A percentile compares a stretch with the other conserved stretches of the same genome.
Conservation (phyloP, 306 rosid species). For the Cicer bijugum region DNA sequence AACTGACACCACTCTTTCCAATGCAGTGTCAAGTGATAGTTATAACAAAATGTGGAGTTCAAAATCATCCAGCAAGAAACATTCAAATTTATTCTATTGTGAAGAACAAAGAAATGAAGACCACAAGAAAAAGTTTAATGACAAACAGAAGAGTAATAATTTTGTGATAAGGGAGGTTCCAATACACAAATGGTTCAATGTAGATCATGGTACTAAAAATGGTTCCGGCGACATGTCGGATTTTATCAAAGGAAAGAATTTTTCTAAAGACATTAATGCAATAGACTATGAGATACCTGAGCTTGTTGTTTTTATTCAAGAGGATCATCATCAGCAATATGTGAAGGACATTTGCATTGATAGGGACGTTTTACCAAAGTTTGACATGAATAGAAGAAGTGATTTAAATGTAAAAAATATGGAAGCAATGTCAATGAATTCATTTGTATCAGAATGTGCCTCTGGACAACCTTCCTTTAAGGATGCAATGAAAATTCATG, state of each 20-base stretch:
- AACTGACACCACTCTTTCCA: conserved; percentile 44
- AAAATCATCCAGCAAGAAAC: conserved; percentile 21
- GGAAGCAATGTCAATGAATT: conserved; percentile 41
- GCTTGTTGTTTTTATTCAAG: conserved; percentile 75
- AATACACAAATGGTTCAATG: conserved; percentile 19
- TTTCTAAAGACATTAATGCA: conserved; percentile 34
- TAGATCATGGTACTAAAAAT: neutral
- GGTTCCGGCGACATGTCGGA: conserved; percentile 26
- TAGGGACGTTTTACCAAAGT: conserved; percentile 38
- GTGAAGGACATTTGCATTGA: conserved; percentile 63
- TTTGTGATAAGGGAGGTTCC: conserved; percentile 50
- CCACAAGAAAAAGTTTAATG: conserved; percentile 9
- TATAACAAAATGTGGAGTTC: conserved; percentile 31
- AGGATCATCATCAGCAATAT: conserved; percentile 55
- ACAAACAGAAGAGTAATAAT: conserved; percentile 7
- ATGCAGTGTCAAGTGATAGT: conserved; percentile 42
- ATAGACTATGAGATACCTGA: conserved; percentile 66
- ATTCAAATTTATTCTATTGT: conserved; percentile 7
- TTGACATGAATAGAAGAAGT: conserved; percentile 38
- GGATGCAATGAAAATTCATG: conserved; percentile 41
- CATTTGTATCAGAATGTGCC: conserved; percentile 35
- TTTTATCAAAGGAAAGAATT: conserved; percentile 41
- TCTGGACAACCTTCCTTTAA: conserved; percentile 36
- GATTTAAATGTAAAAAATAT: conserved; percentile 44
- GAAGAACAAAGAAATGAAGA: conserved; percentile 38